Evolutionary conservation across 2,329 filamentous ascomycete genomes (phyloP).

Genomic region (Fusarium praegraminearum): DNA sequence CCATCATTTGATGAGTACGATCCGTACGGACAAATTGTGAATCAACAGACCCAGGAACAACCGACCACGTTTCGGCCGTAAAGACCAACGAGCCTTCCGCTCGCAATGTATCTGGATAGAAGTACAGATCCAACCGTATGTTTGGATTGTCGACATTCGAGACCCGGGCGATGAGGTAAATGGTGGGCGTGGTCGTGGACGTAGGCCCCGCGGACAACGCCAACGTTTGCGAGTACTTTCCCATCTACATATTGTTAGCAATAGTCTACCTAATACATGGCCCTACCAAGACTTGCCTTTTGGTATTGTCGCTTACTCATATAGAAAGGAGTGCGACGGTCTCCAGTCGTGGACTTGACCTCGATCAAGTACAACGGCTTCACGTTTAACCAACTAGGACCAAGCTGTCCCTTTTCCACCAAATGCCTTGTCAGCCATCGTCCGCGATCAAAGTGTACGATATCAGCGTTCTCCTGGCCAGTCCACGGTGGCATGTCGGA

Average conservation of each 20-base stretch:
- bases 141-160: constrained; percentile 51
- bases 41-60: constrained; percentile 18
- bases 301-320: constrained; percentile 61
- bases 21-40: too few species aligned
- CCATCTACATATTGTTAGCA: constrained; percentile 43
- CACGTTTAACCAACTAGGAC: constrained; percentile 45
- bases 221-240: constrained; percentile 11
- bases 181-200: not conserved
- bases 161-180: constrained; percentile 59
- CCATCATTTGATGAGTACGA: too few species aligned
- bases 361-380: constrained; percentile 61
- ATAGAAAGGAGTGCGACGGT: constrained; percentile 57
- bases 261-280: rapidly evolving
- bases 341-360: constrained; percentile 61
- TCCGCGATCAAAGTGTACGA: constrained; percentile 57
- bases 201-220: not conserved
- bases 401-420: constrained; percentile 52
- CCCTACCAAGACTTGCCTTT: constrained; percentile 49
- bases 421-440: constrained; percentile 53
- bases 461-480: constrained; percentile 60
- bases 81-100: constrained; percentile 40
- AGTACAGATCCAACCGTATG: constrained; percentile 53
- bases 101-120: constrained; percentile 54
- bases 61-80: constrained; percentile 30
- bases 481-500: constrained; percentile 55